Conservation (phyloP, 768 basidiomycete genomes). For the Agaricus subrufescens region DNA sequence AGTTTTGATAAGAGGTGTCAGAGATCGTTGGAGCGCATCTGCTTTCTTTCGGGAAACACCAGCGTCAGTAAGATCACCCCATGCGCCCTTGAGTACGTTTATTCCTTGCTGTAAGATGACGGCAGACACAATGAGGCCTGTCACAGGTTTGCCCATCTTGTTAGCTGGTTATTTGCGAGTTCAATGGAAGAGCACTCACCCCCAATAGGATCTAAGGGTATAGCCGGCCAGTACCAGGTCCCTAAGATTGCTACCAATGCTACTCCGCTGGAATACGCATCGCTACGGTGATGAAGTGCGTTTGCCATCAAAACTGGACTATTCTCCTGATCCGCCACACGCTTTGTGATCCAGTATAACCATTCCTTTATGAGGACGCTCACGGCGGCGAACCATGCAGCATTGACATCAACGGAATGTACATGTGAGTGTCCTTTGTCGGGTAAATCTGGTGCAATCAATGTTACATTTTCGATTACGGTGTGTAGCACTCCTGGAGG, state of each 20-base stretch:
- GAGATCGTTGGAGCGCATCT: constrained; percentile 45
- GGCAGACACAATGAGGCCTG: constrained; percentile 84
- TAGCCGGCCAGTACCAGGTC: constrained; percentile 76
- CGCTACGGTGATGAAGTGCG: constrained; percentile 95
- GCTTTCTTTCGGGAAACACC: constrained; percentile 59
- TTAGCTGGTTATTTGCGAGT: neutral
- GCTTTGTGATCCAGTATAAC: constrained; percentile 85
- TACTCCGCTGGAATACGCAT: constrained; percentile 90
- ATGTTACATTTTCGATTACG: constrained; percentile 52
- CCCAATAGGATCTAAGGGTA: constrained; percentile 92
- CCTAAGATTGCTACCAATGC: constrained; percentile 92
- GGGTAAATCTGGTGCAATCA: constrained; percentile 48
- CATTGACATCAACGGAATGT: constrained; percentile 81
- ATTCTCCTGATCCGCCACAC: constrained; percentile 86
- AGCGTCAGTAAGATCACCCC: constrained; percentile 81
- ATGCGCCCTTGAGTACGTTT: constrained; percentile 59
- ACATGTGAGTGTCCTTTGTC: constrained; percentile 50
- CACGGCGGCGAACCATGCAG: constrained; percentile 90
- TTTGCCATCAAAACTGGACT: constrained; percentile 94
- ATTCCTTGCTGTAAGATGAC: constrained; percentile 82
- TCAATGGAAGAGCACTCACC: constrained; percentile 41
- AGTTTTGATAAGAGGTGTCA: constrained; percentile 48
- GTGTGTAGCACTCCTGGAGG: constrained; percentile 63
- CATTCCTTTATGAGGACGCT: constrained; percentile 87
- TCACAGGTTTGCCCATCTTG: neutral